Evolutionary conservation across 2,329 filamentous ascomycete genomes (phyloP), one percentile per base, ranked within the genome.

Genomic region (Phialocephala subalpina): DNA sequence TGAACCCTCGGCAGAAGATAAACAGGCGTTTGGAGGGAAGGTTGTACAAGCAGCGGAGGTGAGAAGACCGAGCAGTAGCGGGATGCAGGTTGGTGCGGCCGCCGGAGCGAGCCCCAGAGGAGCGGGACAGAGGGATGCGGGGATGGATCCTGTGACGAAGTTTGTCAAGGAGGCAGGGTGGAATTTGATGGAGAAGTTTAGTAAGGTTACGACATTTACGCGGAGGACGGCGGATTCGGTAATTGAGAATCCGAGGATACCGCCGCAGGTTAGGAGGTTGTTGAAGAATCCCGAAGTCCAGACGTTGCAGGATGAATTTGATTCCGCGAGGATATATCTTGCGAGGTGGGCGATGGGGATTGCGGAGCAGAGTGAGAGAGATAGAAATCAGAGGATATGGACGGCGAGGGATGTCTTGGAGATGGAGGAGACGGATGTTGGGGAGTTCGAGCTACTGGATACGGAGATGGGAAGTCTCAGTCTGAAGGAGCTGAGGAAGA

Each of bases 311-410:
- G 94, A 98, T 67, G 97, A 99, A 76, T 99, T 97, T 73, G 97
- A 99, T 81, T 97, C 94, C 74, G 96, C 97, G 3, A 87, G 96
- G 70, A 85, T 99, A 66, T 99, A 99, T 76, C 84, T 99, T 45
- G 96, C 96, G 25, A 86, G 96, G 69, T 99, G 96, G 96, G 96
- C 96, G 2, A 98, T 99, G 96, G 94, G 94, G 8, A 97, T 99
- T 70, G 94, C 96, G 0, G 97, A 99, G 78, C 96, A 99, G 81
- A 95, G 94, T 73, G 96, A 99, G 75, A 86, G 89, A 45, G 96
- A 99, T 73, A 84, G 91, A 27, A 92, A 89, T 60, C 91, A 94
- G 78, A 85, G 94, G 56, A 94, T 97, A 75, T 99, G 94, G 92
- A 97, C 94, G 0, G 95, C 93, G 0, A 90, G 90, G 70, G 96